Evolutionary conservation across 345 rosid genomes (phyloP).

Genomic region (Dipteronia dyeriana): DNA sequence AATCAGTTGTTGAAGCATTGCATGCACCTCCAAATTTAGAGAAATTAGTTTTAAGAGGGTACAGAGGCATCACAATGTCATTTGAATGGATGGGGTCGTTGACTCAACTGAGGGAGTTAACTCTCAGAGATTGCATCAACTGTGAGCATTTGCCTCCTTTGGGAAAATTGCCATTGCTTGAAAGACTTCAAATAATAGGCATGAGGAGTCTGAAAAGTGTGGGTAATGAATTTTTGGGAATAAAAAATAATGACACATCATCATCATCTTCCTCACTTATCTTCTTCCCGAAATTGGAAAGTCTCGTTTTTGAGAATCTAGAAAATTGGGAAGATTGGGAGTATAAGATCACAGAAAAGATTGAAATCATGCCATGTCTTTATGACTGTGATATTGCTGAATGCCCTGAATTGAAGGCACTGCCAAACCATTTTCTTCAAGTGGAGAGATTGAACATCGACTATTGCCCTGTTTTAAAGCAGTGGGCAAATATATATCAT

Average conservation of each 20-base stretch:
- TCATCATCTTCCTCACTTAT: too few species aligned
- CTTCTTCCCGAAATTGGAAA: too few species aligned
- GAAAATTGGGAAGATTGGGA: neutral
- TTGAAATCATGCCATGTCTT: conserved; percentile 14
- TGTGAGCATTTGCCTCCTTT: too few species aligned
- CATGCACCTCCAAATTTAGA: neutral
- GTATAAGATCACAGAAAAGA: neutral
- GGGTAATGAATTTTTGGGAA: neutral
- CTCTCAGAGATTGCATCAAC: too few species aligned
- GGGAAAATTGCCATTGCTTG: too few species aligned
- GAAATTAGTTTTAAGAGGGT: neutral
- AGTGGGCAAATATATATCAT: too few species aligned
- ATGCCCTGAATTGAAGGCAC: neutral
- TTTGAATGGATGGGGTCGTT: too few species aligned
- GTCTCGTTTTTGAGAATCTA: neutral
- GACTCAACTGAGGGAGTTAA: too few species aligned
- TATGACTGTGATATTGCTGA: neutral
- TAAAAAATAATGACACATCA: neutral
- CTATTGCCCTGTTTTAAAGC: neutral
- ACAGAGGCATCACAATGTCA: neutral
- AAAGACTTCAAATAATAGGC: too few species aligned
- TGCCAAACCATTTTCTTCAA: conserved; percentile 8
- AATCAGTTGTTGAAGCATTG: neutral
- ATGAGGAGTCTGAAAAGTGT: neutral
- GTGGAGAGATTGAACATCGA: neutral